Base-by-base conservation (phyloP, 768 basidiomycete species). In the Mycena vitilis region DNA sequence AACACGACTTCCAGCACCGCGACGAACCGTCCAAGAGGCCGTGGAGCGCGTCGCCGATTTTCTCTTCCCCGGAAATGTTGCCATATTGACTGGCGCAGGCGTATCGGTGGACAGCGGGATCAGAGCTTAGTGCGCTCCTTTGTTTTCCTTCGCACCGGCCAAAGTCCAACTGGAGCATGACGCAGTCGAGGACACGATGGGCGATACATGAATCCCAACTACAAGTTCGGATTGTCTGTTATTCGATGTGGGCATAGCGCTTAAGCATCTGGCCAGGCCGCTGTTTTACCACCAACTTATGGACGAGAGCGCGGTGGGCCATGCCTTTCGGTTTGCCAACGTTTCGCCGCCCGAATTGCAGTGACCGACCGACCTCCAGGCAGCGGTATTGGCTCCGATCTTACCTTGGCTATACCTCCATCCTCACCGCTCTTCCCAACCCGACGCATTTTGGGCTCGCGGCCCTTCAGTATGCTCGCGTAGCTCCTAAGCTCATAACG, bases 91-190 rank as follows among this genome's bases (percentile, higher is more conserved):
- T 0, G 96, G 96, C 3, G 97, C 97, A 0, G 97, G 97, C 9
- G 94, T 98, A 71, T 94, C 93, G 77, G 96, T 98, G 36, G 97
- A 98, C 78, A 95, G 93, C 34, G 97, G 97, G 52, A 97, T 99
- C 68, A 85, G 95, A 71, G 95, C 96, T n/a, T 98, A 98, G 70
- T 71, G 59, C 53, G 70, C 53, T 36, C 5, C 61, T n/a, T 25
- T 15, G 16, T 30, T 6, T 25, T 37, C 12, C 42, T 44, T 38
- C 48, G 40, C 4, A 2, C 37, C 44, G 4, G 10, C 40, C 40
- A 15, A 40, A 15, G 30, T 52, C 51, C 23, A 67, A 71, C 34
- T 0, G 7, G 5, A 30, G 18, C 53, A 20, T 15, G 10, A 40
- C 10, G 15, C 34, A 71, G 70, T 79, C 83, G 96, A 65, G 96